Base-by-base conservation (phyloP, 192 early-diverging fungal species). In the Coemansia sp. region DNA sequence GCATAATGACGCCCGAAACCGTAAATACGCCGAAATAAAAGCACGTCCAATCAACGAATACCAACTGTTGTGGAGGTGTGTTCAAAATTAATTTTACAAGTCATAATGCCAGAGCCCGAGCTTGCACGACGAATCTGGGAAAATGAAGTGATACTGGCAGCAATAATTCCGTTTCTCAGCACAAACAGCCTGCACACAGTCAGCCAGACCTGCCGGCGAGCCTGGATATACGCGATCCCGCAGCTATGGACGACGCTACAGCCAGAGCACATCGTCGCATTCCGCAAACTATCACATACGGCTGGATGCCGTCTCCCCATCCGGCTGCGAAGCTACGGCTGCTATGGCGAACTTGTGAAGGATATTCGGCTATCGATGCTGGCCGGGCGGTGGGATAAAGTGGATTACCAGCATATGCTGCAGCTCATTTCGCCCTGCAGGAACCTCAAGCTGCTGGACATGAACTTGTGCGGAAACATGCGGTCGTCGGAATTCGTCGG, bases 391-490 rank as follows among this genome's bases (percentile, higher is more conserved):
- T 52, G 50, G 50, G 50, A 52, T 16, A 52, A 31, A 31, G 50
- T 52, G 6, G 30, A n/a, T 2, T 51, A 30, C 30, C 5, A 12
- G 28, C 49, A 31, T 5, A 52, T 52, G 49, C 16, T 18, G 2
- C 11, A 3, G 28, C 29, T 52, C 24, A 2, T 52, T 1, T 5
- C 16, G 16, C n/a, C 49, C 16, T 52, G 50, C 10, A 19, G 7
- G 10, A 52, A 52, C 21, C 19, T 52, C 3, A 52, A 18, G 16
- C 10, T 52, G 10, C 18, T 52, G n/a, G 50, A 52, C 16, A 52
- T 52, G 50, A 52, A 52, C 50, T 31, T 52, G 50, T 52, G 50
- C 19, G 21, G 28, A 0, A 52, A 52, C 25, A 52, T 52, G 21
- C 50, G 50, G 9, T 52, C 50, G 30, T 22, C 50, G 0, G 50